phyloP scores from a whole-genome alignment of 2,329 filamentous ascomycete genomes.

The Podosphaera leucotricha region DNA sequence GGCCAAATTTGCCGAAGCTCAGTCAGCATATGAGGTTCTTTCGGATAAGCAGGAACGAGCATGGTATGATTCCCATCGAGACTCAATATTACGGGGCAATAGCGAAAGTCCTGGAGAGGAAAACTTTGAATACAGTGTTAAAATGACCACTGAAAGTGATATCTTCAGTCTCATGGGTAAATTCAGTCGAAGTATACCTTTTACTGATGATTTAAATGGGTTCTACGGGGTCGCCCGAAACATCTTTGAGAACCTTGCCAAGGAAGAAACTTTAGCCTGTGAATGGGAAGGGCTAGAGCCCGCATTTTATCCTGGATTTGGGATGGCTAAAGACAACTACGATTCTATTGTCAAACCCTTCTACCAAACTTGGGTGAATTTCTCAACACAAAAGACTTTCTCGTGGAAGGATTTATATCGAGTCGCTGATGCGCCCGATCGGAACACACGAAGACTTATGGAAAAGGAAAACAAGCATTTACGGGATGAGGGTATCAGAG shows the following conservation, averaged over 20 bases:
- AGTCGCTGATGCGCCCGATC: slow-evolving; percentile 67
- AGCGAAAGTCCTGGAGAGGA: slow-evolving; percentile 18
- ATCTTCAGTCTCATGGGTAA: slow-evolving; percentile 55
- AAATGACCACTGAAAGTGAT: slow-evolving; percentile 58
- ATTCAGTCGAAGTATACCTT: slow-evolving; percentile 57
- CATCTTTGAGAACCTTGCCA: slow-evolving; percentile 56
- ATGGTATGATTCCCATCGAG: slow-evolving; percentile 92
- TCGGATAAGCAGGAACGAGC: slow-evolving; percentile 87
- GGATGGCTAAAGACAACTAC: slow-evolving; percentile 48
- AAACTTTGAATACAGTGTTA: slow-evolving; percentile 42
- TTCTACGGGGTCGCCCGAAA: slow-evolving; percentile 66
- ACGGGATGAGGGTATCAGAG: slow-evolving; percentile 57
- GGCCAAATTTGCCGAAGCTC: slow-evolving; percentile 68
- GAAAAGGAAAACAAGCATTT: slow-evolving; percentile 83
- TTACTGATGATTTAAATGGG: slow-evolving; percentile 54
- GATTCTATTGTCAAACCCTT: slow-evolving; percentile 59
- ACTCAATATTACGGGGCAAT: slow-evolving; percentile 46
- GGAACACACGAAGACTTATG: slow-evolving; percentile 60
- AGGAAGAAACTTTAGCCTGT: slow-evolving; percentile 56
- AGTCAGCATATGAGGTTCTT: slow-evolving; percentile 84
- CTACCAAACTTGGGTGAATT: slow-evolving; percentile 58
- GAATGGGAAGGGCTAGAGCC: slow-evolving; percentile 38
- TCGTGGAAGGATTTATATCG: slow-evolving; percentile 75
- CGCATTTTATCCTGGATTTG: slow-evolving; percentile 61
- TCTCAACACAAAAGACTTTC: slow-evolving; percentile 67